These are phyloP conservation scores for Brassica cretica DNA, from an alignment of 345 rosid genomes.

Conservation along the genomic window DNA sequence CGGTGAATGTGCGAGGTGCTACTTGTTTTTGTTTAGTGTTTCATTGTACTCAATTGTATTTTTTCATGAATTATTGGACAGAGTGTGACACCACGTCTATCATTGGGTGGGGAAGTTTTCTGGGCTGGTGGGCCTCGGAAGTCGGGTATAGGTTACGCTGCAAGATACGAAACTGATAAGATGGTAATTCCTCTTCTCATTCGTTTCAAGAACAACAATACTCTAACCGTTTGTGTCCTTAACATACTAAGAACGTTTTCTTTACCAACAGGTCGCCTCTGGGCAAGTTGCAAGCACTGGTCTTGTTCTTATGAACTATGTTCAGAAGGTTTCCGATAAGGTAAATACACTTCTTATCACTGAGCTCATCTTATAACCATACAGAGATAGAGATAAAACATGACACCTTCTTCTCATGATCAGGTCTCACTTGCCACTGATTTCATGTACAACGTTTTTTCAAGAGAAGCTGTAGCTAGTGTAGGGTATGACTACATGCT, in stretches of 20 bases:
- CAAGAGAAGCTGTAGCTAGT: slow-evolving; percentile 86
- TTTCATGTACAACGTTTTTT: slow-evolving; percentile 82
- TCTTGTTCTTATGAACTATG: slow-evolving; percentile 76
- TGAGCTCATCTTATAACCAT: neutral
- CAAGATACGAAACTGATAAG: slow-evolving; percentile 85
- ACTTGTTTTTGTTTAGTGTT: neutral
- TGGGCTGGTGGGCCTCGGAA: slow-evolving; percentile 97
- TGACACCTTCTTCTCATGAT: slow-evolving; percentile 13
- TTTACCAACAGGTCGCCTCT: slow-evolving; percentile 62
- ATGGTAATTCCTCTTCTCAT: slow-evolving; percentile 55
- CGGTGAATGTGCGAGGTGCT: neutral
- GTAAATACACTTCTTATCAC: slow-evolving; percentile 39
- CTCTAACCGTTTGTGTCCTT: neutral
- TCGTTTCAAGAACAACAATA: slow-evolving; percentile 1
- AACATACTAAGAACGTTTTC: neutral
- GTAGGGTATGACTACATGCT: slow-evolving; percentile 94
- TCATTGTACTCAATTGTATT: slow-evolving; percentile 1
- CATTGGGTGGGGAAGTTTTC: slow-evolving; percentile 92
- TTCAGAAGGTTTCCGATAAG: slow-evolving; percentile 97
- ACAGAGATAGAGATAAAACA: neutral
- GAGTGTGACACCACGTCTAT: slow-evolving; percentile 72
- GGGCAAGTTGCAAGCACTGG: slow-evolving; percentile 98
- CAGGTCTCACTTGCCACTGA: slow-evolving; percentile 93
- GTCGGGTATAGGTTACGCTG: slow-evolving; percentile 96
- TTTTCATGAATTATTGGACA: slow-evolving; percentile 38